Percentiles rank a stretch among this genome's conserved stretches.
phyloP scores from a whole-genome alignment of 2,329 filamentous ascomycete species.

The Hypoxylon sp. region DNA sequence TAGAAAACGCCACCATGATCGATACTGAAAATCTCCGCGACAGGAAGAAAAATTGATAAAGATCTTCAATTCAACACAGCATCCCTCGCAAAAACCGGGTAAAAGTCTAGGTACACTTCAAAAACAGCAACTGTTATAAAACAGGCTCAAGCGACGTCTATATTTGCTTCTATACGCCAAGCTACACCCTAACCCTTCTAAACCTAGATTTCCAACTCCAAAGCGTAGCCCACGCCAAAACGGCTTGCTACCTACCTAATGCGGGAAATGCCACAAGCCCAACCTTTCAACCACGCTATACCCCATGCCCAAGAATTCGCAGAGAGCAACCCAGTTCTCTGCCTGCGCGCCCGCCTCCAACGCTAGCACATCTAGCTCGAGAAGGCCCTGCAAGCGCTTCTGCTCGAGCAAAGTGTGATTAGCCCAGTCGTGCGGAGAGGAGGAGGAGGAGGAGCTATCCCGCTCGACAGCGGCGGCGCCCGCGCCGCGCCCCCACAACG shows the following conservation, averaged over 20 bases:
- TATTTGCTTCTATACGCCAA: no score
- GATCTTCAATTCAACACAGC: no score
- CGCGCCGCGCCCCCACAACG: background rate
- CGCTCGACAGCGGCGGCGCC: background rate
- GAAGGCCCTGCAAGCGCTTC: slow-evolving; percentile 30
- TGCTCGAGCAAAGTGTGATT: slow-evolving; percentile 42
- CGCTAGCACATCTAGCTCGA: slow-evolving; percentile 47
- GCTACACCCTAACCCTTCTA: no score
- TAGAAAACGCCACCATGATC: no score
- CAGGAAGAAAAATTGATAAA: no score
- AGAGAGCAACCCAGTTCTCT: slow-evolving; percentile 50
- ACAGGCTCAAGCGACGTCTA: no score
- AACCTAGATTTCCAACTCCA: background rate
- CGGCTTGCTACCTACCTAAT: slow-evolving; percentile 15
- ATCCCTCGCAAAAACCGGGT: no score
- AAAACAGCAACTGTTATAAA: no score
- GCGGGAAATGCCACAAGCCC: slow-evolving; percentile 49
- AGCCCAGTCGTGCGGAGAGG: slow-evolving; percentile 3
- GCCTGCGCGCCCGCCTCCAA: slow-evolving; percentile 42
- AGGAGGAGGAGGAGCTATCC: background rate
- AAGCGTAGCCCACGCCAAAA: background rate
- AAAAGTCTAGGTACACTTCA: no score
- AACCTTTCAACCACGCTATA: slow-evolving; percentile 51
- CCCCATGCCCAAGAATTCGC: slow-evolving; percentile 50
- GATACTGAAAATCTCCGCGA: no score